These are phyloP conservation scores for Coemansia umbellata DNA, from an alignment of 192 early-diverging fungal species.

Conservation along the genomic window DNA sequence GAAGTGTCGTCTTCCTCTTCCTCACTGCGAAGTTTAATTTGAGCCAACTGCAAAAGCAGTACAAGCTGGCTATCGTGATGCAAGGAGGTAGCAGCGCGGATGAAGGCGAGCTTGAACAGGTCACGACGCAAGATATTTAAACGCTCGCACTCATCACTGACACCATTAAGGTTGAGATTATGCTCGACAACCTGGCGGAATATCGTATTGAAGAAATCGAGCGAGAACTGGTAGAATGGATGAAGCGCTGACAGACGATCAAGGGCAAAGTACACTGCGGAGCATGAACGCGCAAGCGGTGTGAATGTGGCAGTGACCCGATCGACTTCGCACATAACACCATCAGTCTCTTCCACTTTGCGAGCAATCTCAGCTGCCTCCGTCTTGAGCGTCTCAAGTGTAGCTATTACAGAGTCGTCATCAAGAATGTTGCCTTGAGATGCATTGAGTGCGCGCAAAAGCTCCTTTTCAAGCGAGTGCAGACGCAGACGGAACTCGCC, in stretches of 20 bases:
- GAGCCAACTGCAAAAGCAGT: conserved; percentile 81
- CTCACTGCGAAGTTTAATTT: conserved; percentile 71
- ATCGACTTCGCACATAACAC: conserved; percentile 94
- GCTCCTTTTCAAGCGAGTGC: conserved; percentile 87
- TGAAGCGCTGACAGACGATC: conserved; percentile 87
- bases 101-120: conserved; percentile 79
- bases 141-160: conserved; percentile 66
- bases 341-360: conserved; percentile 92
- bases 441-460: conserved; percentile 90
- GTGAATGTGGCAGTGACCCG: conserved; percentile 84
- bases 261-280: conserved; percentile 94
- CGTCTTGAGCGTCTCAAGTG: conserved; percentile 91
- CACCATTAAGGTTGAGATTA: conserved; percentile 61
- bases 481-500: conserved; percentile 95
- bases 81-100: conserved; percentile 75
- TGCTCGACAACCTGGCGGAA: conserved; percentile 83
- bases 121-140: conserved; percentile 73
- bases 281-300: conserved; percentile 86
- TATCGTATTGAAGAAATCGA: conserved; percentile 92
- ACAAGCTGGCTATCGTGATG: conserved; percentile 90
- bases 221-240: conserved; percentile 98
- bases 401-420: conserved; percentile 91
- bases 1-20: conserved; percentile 28
- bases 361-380: conserved; percentile 92
- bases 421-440: conserved; percentile 97